Evolutionary conservation across 495 filamentous ascomycete genomes (phyloP).

Genomic region (Cercophora sp.): DNA sequence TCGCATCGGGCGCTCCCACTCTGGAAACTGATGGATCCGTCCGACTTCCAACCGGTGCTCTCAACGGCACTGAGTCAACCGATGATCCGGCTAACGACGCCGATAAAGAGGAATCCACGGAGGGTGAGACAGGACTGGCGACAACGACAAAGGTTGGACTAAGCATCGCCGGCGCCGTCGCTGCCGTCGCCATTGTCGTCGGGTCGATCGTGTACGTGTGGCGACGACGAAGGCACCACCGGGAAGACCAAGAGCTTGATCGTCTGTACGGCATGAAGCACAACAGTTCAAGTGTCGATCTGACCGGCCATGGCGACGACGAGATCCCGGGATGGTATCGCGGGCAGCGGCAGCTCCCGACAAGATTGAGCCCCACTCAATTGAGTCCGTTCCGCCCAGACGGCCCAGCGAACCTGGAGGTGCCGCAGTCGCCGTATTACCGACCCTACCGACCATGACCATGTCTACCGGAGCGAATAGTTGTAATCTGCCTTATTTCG

Average conservation of each 20-base stretch:
- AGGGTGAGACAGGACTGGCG: conserved; percentile 4
- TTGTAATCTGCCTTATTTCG: not conserved
- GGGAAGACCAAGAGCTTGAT: conserved; percentile 29
- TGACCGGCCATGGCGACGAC: conserved; percentile 6
- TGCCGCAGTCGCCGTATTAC: conserved; percentile 18
- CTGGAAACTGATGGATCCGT: conserved; percentile 12
- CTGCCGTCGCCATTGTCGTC: conserved; percentile 11
- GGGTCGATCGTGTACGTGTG: conserved; percentile 21
- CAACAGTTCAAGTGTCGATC: conserved; percentile 10
- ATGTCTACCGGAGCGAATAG: not conserved
- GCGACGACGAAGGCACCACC: conserved; percentile 17
- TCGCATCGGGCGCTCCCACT: conserved; percentile 11
- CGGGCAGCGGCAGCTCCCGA: conserved; percentile 16
- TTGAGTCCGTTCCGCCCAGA: conserved; percentile 4
- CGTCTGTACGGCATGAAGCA: conserved; percentile 26
- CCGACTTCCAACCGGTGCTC: not conserved
- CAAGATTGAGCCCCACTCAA: conserved; percentile 9
- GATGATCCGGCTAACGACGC: not conserved
- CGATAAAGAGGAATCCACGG: not conserved
- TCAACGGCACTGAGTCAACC: not conserved
- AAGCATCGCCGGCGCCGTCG: conserved; percentile 20
- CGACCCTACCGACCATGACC: conserved; percentile 19
- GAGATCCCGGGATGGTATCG: conserved; percentile 33
- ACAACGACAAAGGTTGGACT: conserved; percentile 23
- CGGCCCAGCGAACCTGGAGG: conserved; percentile 7